These are phyloP conservation scores for Noccaea bulbosa DNA, from an alignment of 345 rosid species.

Conservation along the genomic window DNA sequence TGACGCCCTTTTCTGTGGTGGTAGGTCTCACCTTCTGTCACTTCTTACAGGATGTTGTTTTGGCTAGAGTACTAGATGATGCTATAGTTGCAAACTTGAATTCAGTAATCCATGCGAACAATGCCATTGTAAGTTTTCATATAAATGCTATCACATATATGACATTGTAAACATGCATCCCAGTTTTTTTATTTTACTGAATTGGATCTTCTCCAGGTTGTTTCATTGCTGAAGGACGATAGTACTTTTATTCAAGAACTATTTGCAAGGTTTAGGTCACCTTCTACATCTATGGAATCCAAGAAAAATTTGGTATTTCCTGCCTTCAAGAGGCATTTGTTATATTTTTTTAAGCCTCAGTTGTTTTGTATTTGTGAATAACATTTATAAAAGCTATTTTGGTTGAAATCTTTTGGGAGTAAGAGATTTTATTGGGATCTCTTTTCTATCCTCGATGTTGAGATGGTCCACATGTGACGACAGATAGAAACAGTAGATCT, in stretches of 20 bases:
- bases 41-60: constrained; percentile 76
- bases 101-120: constrained; percentile 89
- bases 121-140: constrained; percentile 76
- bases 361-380: constrained; percentile 28
- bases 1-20: background rate
- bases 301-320: constrained; percentile 89
- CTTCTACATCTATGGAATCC: constrained; percentile 66
- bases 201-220: constrained; percentile 58
- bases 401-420: constrained; percentile 17
- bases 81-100: constrained; percentile 81
- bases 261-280: constrained; percentile 80
- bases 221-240: constrained; percentile 92
- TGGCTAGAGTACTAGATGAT: constrained; percentile 95
- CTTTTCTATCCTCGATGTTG: constrained; percentile 5
- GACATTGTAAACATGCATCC: constrained; percentile 3
- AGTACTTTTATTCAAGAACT: constrained; percentile 91
- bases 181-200: constrained; percentile 32
- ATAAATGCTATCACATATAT: constrained; percentile 26
- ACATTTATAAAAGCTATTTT: constrained; percentile 1
- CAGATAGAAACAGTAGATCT: constrained; percentile 23
- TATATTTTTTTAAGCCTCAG: constrained; percentile 14
- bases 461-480: constrained; percentile 25
- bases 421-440: constrained; percentile 13
- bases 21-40: constrained; percentile 28
- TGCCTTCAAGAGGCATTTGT: constrained; percentile 29